These are phyloP conservation scores for Ophiorrhiza pumila DNA, from an alignment of 257 asterid genomes.

Conservation along the genomic window DNA sequence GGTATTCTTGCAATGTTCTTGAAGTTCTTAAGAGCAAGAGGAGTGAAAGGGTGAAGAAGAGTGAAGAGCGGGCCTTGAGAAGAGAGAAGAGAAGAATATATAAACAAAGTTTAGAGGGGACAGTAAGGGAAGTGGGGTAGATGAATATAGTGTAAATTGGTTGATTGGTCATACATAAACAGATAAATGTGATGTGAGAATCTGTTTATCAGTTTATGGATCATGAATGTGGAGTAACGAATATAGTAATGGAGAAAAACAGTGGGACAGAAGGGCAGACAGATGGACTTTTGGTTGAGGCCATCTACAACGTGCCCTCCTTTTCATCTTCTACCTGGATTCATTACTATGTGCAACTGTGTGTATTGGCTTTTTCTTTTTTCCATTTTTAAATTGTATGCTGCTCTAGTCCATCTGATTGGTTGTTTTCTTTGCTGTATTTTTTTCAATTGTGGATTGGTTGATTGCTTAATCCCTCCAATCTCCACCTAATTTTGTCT, in stretches of 20 bases:
- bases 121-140: constrained; percentile 7
- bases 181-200: constrained; percentile 1
- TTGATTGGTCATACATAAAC: neutral
- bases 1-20: neutral
- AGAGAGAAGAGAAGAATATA: constrained; percentile 20
- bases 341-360: constrained; percentile 13
- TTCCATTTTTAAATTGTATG: neutral
- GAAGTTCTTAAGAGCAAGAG: neutral
- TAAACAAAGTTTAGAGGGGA: neutral
- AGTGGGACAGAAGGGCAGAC: constrained; percentile 68
- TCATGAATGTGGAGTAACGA: constrained; percentile 16
- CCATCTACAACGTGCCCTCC: constrained; percentile 45
- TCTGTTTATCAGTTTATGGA: constrained; percentile 20
- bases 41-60: constrained; percentile 4
- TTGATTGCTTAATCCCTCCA: neutral
- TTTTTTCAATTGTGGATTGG: neutral
- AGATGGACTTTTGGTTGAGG: constrained; percentile 60
- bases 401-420: neutral
- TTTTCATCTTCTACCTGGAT: constrained; percentile 37
- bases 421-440: constrained; percentile 9
- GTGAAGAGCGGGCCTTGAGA: constrained; percentile 13
- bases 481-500: too few species aligned
- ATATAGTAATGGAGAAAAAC: constrained; percentile 35
- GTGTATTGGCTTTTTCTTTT: neutral
- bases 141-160: neutral